Percentiles rank a stretch among this genome's conserved stretches.
phyloP scores from a whole-genome alignment of 2,329 filamentous ascomycete species.

The Neonectria ditissima region DNA sequence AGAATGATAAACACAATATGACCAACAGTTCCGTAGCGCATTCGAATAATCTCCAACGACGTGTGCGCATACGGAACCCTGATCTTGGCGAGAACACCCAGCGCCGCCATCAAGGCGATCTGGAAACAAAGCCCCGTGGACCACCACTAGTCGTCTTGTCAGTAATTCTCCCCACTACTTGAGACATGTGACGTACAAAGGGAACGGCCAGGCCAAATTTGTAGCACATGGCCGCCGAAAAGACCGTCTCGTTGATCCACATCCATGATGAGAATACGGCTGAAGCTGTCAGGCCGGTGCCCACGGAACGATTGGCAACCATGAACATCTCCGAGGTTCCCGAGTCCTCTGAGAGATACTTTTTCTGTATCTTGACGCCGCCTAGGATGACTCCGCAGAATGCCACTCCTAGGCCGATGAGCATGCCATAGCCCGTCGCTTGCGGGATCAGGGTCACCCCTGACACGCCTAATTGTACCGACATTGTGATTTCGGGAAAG shows the following conservation, averaged over 20 bases:
- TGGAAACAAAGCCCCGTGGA: background rate
- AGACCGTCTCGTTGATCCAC: conserved; percentile 21
- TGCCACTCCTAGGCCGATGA: conserved; percentile 11
- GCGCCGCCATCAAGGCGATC: background rate
- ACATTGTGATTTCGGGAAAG: background rate
- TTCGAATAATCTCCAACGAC: background rate
- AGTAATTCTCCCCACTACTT: background rate
- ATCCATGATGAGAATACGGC: conserved; percentile 28
- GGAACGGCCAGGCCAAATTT: conserved; percentile 12
- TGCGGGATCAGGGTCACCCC: conserved; percentile 1
- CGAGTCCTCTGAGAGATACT: conserved; percentile 9
- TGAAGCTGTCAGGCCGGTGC: conserved; percentile 23
- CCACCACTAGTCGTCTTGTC: background rate
- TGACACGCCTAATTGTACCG: background rate
- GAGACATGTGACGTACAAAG: background rate
- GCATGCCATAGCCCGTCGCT: conserved; percentile 15
- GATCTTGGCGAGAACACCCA: background rate
- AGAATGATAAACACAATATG: background rate
- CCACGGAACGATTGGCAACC: conserved; percentile 23
- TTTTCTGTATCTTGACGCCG: conserved; percentile 16
- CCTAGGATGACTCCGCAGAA: conserved; percentile 18
- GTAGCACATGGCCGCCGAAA: conserved; percentile 15
- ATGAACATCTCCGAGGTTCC: conserved; percentile 17
- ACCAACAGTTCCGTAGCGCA: background rate
- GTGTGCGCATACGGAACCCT: background rate